A percentile compares a stretch with the other conserved stretches of the same genome.
phyloP scores from a whole-genome alignment of 805 yeast genomes.

The Blastobotrys robertii region DNA sequence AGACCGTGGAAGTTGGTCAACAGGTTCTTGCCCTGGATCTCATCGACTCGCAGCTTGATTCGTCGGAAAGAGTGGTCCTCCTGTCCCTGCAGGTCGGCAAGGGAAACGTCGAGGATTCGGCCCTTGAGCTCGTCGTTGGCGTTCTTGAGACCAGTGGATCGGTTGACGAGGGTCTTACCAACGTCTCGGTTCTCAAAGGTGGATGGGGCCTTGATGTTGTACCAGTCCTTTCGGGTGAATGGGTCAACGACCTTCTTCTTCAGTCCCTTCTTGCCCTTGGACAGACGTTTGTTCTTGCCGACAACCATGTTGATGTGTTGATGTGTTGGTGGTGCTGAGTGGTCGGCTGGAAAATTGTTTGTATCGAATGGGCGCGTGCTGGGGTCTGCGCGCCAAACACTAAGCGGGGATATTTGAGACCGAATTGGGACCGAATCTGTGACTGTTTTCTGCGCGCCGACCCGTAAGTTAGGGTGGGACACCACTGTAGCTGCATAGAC shows the following conservation, averaged over 20 bases:
- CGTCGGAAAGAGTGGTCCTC: constrained; percentile 99
- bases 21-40: constrained; percentile 97
- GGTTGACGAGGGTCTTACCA: constrained; percentile 98
- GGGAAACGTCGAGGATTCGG: constrained; percentile 89
- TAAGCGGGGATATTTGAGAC: too few relatives aligned
- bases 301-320: constrained; percentile 47
- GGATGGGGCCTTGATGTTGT: constrained; percentile 96
- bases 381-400: neutral
- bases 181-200: constrained; percentile 97
- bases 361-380: neutral
- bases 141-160: constrained; percentile 92
- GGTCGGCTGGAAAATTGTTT: neutral
- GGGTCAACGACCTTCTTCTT: constrained; percentile 99
- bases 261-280: constrained; percentile 86
- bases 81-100: constrained; percentile 97
- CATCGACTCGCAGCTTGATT: constrained; percentile 95
- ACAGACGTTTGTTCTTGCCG: constrained; percentile 78
- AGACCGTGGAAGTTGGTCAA: constrained; percentile 99
- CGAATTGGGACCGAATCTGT: neutral
- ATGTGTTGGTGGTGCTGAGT: neutral
- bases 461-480: too few relatives aligned
- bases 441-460: too few relatives aligned
- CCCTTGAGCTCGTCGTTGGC: constrained; percentile 98
- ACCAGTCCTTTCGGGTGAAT: constrained; percentile 99
- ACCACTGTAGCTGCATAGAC: too few relatives aligned